Conservation (phyloP, 441 rosid species). For the Corymbia calophylla region DNA sequence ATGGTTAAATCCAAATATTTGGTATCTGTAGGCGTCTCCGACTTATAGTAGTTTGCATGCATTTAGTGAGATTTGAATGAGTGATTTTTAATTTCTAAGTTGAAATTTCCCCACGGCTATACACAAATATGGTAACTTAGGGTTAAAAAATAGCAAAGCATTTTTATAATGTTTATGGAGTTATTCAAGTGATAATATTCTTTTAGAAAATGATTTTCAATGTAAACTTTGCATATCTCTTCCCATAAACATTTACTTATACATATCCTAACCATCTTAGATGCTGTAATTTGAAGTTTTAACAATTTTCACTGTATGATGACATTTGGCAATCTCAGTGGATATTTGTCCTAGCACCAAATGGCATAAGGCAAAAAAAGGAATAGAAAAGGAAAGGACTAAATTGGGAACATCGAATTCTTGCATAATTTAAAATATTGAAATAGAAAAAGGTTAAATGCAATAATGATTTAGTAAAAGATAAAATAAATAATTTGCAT, state of each 20-base stretch:
- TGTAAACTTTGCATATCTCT: not conserved
- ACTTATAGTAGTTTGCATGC: not conserved
- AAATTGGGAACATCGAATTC: not conserved
- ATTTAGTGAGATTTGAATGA: not conserved
- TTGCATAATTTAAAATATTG: not conserved
- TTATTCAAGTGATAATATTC: not conserved
- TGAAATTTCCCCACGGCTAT: not conserved
- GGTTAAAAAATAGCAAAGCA: fast-evolving
- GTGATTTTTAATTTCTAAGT: not conserved
- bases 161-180: not conserved
- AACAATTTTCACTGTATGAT: not conserved
- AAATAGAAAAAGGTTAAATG: not conserved
- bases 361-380: not conserved
- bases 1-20: not conserved
- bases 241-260: not conserved
- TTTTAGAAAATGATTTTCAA: not conserved
- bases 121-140: fast-evolving
- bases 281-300: not conserved
- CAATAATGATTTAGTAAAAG: not conserved
- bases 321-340: not conserved
- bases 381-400: fast-evolving
- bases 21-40: fast-evolving
- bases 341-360: not conserved
- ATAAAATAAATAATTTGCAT: not conserved
- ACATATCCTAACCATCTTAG: fast-evolving